Base-by-base conservation (phyloP, 2,329 filamentous ascomycete genomes). In the Talaromyces albobiverticillius region DNA sequence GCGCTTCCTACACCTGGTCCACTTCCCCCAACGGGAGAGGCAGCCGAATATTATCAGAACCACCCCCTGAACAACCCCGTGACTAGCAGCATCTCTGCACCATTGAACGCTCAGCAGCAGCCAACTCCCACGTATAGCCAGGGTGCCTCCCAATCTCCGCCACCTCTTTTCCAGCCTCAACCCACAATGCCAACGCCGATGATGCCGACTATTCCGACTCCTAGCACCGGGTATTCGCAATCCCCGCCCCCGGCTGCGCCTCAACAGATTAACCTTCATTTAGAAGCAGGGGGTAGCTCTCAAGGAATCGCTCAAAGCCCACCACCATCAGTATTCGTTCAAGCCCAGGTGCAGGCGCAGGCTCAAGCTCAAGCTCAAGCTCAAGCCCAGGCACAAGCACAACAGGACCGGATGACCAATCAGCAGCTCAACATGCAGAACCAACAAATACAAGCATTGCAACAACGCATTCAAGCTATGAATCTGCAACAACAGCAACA, bases 381-480 rank as follows among this genome's bases (percentile, higher is more conserved):
- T n/a, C n/a, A n/a, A n/a, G n/a, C n/a, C n/a, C n/a, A n/a, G n/a
- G n/a, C 31, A 9, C 53, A 55, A 23, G 16, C 32, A 40, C 50
- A 36, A 22, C 50, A 46, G 23, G 41, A 29, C 3, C 45, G 22
- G 5, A 51, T 51, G 14, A 9, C 32, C 20, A 49, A 40, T 20
- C 16, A 40, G 3, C 46, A 49, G 8, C 20, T 40, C 4, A 51
- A 51, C 13, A 23, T 45, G 3, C 53, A 55, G n/a, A 46, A 41
- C 3, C 47, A 55, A 16, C 53, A 55, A 26, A 29, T 55, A 22
- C 41, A 51, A 4, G 40, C 48, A 47, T 46, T 55, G 29, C 20
- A 55, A 20, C 47, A 55, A 18, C 53, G 38, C 20, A 38, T 55
- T 2, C 41, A 55, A 16, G 46, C 50, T 41, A 55, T 55, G 47